Base-by-base conservation (phyloP, 257 asterid species). In the Solanum paucissectum region DNA sequence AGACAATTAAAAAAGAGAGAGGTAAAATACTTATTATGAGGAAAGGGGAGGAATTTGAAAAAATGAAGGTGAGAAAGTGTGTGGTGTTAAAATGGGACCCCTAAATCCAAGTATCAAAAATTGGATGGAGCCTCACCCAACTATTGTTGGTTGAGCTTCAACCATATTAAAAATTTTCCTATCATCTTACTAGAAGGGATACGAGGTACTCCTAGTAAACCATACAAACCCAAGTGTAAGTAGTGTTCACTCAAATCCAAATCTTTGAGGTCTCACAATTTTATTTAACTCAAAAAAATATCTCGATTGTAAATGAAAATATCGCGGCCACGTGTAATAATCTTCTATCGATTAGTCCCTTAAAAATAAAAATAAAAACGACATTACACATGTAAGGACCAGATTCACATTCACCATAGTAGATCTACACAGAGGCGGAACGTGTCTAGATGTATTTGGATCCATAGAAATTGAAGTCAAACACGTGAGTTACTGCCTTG, bases 381-480 rank as follows among this genome's bases (percentile, higher is more conserved):
- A 62, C 7, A 11, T 23, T 9, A 4, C 32, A 62, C 71, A n/a
- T 79, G 84, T 79, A 79, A 44, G 84, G 84, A 79, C 37, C 14
- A 79, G 38, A 79, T 25, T 68, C 33, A 62, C 33, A n/a, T 5
- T 77, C 13, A 44, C 36, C 18, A 38, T 3, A 1, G 5, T 77
- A 79, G 84, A 79, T 79, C 84, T 79, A 44, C 36, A 40, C 84
- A 42, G 10, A 42, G 20, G 62, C 37, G n/a, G 36, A 42, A 44
- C 84, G 84, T 79, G 66, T 79, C 25, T 79, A 79, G 25, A 79
- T 25, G 62, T 44, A 79, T 44, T 6, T 79, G 66, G 84, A 79
- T 42, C 64, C 83, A 42, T 8, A 79, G 79, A 76, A 13, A 79
- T 79, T 44, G 64, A 79, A 79, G 84, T 79, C 84, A 79, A 42